A percentile compares a stretch with the other conserved stretches of the same genome.
These are phyloP conservation scores for Chaetomium olivaceum DNA, from an alignment of 2,329 filamentous ascomycete species.

Conservation along the genomic window DNA sequence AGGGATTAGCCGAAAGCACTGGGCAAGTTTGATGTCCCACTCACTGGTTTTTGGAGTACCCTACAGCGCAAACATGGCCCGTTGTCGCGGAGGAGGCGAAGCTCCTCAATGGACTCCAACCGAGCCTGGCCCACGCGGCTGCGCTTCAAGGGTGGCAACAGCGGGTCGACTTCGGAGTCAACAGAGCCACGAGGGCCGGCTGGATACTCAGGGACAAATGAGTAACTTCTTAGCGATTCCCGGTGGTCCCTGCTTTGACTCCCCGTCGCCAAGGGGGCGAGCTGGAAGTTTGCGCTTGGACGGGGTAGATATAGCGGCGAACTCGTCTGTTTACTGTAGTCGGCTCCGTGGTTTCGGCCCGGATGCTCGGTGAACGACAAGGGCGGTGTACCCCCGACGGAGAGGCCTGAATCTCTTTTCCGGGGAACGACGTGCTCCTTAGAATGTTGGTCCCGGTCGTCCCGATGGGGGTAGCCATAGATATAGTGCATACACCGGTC, in stretches of 20 bases:
- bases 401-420: constrained; percentile 51
- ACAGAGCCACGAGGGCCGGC: constrained; percentile 42
- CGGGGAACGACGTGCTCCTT: constrained; percentile 46
- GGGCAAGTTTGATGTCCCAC: constrained; percentile 21
- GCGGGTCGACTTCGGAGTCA: constrained; percentile 52
- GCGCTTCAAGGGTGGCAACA: constrained; percentile 57
- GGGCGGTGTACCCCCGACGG: constrained; percentile 42
- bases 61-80: constrained; percentile 56
- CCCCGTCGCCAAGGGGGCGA: constrained; percentile 41
- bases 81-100: constrained; percentile 50
- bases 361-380: constrained; percentile 41
- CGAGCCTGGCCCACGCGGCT: constrained; percentile 54
- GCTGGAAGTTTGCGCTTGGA: constrained; percentile 34
- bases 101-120: constrained; percentile 58
- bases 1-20: constrained; percentile 28
- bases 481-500: constrained; percentile 59
- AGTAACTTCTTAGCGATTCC: constrained; percentile 44
- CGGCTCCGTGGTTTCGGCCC: constrained; percentile 37
- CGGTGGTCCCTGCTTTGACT: constrained; percentile 43
- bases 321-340: constrained; percentile 39
- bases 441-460: constrained; percentile 55
- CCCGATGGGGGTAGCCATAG: constrained; percentile 54
- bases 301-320: constrained; percentile 47
- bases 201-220: constrained; percentile 45
- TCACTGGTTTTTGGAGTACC: constrained; percentile 49